A percentile compares a stretch with the other conserved stretches of the same genome.
phyloP scores from a whole-genome alignment of 495 filamentous ascomycete genomes.

The Xylaria venustula region DNA sequence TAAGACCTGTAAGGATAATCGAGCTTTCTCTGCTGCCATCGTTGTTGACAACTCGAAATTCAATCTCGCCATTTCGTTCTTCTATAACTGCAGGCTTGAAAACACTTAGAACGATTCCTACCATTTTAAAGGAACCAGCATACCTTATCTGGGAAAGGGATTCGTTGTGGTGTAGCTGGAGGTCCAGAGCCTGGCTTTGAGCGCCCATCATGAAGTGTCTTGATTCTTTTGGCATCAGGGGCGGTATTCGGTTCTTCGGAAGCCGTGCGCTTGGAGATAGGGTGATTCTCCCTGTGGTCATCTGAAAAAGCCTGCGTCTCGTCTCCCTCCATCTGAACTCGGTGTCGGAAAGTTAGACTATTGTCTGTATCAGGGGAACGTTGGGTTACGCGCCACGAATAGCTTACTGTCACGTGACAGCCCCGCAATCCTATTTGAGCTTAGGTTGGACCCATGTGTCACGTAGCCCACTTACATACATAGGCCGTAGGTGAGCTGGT shows the following conservation, averaged over 20 bases:
- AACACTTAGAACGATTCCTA: background rate
- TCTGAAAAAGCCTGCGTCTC: background rate
- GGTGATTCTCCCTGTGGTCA: background rate
- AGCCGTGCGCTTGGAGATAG: constrained; percentile 16
- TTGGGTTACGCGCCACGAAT: background rate
- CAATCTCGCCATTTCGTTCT: constrained; percentile 74
- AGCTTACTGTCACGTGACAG: background rate
- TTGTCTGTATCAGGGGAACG: background rate
- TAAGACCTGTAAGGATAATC: constrained; percentile 73
- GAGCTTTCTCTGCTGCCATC: constrained; percentile 67
- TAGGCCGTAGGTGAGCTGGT: no score
- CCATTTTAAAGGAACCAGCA: constrained; percentile 7
- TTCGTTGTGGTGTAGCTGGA: constrained; percentile 14
- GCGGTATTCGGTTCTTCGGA: constrained; percentile 16
- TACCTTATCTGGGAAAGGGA: constrained; percentile 73
- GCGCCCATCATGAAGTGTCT: constrained; percentile 6
- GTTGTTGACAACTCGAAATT: constrained; percentile 80
- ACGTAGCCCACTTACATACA: no score
- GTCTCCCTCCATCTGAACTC: background rate
- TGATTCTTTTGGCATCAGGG: constrained; percentile 22
- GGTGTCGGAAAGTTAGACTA: no score
- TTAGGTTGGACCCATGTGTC: background rate
- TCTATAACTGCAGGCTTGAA: constrained; percentile 59
- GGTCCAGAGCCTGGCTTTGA: constrained; percentile 4
- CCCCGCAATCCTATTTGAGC: background rate